Evolutionary conservation across 306 rosid genomes (phyloP), one percentile per base, ranked within the genome.

Genomic region (Quercus cerris): DNA sequence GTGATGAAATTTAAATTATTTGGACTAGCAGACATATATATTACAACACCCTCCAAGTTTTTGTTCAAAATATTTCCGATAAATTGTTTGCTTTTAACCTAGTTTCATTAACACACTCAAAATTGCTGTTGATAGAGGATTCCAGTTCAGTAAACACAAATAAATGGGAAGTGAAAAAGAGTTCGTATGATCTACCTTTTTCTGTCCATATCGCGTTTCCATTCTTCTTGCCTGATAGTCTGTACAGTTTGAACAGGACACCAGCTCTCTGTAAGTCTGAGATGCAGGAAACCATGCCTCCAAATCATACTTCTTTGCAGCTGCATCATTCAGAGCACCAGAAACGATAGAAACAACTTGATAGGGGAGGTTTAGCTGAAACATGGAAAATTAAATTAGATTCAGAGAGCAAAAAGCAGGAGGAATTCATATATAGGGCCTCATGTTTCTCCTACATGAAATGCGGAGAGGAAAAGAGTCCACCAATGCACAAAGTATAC

Each of bases 231-330:
- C 75, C 76, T 93, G 99, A 77, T 96, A 96, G 77, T 96, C 99
- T 5, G 98, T 96, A 80, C 99, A 96, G 84, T 96, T 96, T 19
- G 98, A 96, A 81, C 99, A 91, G 55, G 99, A 96, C 59, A 96
- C 98, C 5, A 93, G 84, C 81, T 96, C 98, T 76, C 98, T 89
- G 84, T 93, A 91, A 11, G 94, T 77, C 85, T 88, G 88, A 73
- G 99, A 93, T 56, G 99, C 80, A 31, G 99, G 99, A 81, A 96
- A 96, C 99, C 99, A 96, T 77, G 82, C 98, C 84, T 93, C 99
- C 74, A 96, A 82, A 78, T 96, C 99, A 84, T 87, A 90, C 84
- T 96, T 96, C 92, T 96, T 96, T 49, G 97, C 94, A 12, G 99
- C 99, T 3, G 98, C 98, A 80, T 96, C 99, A 86, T 96, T 96